These are phyloP conservation scores for Bacidia gigantensis DNA, from an alignment of 495 filamentous ascomycete genomes.

Conservation along the genomic window DNA sequence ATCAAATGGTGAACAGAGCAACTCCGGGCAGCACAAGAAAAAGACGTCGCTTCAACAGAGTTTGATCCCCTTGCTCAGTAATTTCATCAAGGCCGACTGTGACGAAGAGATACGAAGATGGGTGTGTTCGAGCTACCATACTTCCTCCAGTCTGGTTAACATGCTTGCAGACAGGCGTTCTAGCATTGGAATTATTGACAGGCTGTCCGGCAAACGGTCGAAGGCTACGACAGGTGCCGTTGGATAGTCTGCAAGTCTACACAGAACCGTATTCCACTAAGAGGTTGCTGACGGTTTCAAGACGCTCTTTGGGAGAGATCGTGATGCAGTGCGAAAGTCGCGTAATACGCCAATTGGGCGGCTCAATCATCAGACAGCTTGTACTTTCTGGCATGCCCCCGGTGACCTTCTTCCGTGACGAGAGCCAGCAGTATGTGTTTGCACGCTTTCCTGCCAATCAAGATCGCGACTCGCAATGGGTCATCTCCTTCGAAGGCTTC, in stretches of 20 bases:
- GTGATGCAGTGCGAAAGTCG: conserved; percentile 3
- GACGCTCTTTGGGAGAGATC: conserved; percentile 3
- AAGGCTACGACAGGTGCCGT: neutral
- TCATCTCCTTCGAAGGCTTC: conserved; percentile 11
- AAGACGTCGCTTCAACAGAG: neutral
- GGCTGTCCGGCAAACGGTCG: conserved; percentile 7
- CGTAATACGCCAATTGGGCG: conserved; percentile 10
- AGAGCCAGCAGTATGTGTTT: neutral
- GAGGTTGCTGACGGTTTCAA: neutral
- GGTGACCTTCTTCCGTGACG: conserved; percentile 4
- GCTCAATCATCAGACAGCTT: conserved; percentile 13
- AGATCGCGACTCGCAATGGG: conserved; percentile 10
- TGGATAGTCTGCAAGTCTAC: neutral
- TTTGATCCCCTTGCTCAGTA: neutral
- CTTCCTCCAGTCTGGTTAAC: neutral
- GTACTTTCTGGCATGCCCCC: neutral
- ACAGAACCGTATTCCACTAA: neutral
- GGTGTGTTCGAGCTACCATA: neutral
- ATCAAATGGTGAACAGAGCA: neutral
- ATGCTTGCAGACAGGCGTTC: conserved; percentile 9
- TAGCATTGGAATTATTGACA: conserved; percentile 13
- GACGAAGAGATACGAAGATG: conserved; percentile 6
- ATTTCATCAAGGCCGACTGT: neutral
- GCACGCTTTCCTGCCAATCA: conserved; percentile 6
- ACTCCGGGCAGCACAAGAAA: conserved; percentile 2